These are phyloP conservation scores for Galerina sulciceps DNA, from an alignment of 768 basidiomycete species.

Conservation along the genomic window DNA sequence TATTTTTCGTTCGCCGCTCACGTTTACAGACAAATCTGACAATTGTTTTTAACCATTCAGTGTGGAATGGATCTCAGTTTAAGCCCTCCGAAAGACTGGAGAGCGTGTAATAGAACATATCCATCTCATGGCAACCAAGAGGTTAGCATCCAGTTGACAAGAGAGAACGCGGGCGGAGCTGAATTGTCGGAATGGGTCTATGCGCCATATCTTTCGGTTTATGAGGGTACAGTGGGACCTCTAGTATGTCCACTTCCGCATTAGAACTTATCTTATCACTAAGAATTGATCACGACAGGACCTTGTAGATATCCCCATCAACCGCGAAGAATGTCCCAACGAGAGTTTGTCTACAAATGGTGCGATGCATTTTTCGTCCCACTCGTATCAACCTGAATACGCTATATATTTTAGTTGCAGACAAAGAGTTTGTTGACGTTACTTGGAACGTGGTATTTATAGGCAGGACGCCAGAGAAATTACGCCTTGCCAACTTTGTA, in stretches of 20 bases:
- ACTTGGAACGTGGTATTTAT: conserved; percentile 37
- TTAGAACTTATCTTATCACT: neutral
- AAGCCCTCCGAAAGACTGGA: conserved; percentile 12
- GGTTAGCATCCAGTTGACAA: conserved; percentile 30
- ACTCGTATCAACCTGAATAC: neutral
- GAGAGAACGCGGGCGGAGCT: conserved; percentile 20
- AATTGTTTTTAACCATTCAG: neutral
- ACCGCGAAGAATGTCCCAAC: conserved; percentile 26
- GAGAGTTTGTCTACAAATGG: neutral
- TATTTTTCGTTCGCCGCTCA: neutral
- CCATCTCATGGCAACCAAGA: conserved; percentile 31
- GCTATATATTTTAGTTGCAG: neutral
- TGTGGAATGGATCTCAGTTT: conserved; percentile 5
- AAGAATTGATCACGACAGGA: conserved; percentile 26
- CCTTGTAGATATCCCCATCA: conserved; percentile 33
- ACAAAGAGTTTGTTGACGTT: conserved; percentile 31
- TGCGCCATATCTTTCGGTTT: conserved; percentile 31
- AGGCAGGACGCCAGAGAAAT: conserved; percentile 26
- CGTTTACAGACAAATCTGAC: neutral
- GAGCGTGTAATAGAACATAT: conserved; percentile 31
- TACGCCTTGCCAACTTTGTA: conserved; percentile 20
- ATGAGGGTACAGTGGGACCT: conserved; percentile 30
- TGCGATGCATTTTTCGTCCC: neutral
- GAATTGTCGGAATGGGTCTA: conserved; percentile 34
- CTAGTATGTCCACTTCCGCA: conserved; percentile 23